Evolutionary conservation across 148 eudicot species (phyloP), one percentile per base, ranked within the genome.

Genomic region (Pouteria glomerata): DNA sequence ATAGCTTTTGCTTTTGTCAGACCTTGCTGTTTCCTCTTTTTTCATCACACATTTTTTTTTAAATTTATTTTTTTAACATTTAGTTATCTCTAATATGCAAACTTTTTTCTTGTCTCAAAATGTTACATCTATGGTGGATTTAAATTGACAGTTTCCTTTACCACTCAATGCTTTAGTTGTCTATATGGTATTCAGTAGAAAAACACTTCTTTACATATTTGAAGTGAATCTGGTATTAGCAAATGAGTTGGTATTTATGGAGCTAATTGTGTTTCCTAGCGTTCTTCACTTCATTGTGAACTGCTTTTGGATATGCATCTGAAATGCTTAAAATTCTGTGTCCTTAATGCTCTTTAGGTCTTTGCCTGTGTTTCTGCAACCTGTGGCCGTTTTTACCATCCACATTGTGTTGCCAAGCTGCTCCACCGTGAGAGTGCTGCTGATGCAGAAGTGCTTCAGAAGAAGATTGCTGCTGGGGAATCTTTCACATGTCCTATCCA

Each of bases 311-410:
- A 31, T 69, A 14, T 59, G 53, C 15, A 37, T 31, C 21, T 41
- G 39, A 45, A 58, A 51, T 52, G 41, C 51, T 42, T 35, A 13
- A 37, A 14, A 30, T 61, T 69, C 50, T 65, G 33, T 27, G 12
- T 64, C 39, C 45, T 58, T 58, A 63, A 52, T 55, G 37, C 15
- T 72, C 57, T 44, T 16, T 74, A 95, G 99, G 99, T 95, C 45
- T 95, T 95, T 81, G 86, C 79, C 71, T 95, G 99, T 79, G 86
- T 87, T 64, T 82, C 83, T 80, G 97, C 93, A 33, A 85, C 97
- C 39, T 95, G 99, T 82, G 97, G 99, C 35, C 85, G 81, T 71
- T 95, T 95, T 77, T 95, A 88, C 81, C 99, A 95, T 76, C 89
- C 97, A 59, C 62, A 48, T 63, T 95, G 99, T 83, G 99, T 91